Evolutionary conservation across 2,329 filamentous ascomycete genomes (phyloP).

Genomic region (Stenocarpella maydis): DNA sequence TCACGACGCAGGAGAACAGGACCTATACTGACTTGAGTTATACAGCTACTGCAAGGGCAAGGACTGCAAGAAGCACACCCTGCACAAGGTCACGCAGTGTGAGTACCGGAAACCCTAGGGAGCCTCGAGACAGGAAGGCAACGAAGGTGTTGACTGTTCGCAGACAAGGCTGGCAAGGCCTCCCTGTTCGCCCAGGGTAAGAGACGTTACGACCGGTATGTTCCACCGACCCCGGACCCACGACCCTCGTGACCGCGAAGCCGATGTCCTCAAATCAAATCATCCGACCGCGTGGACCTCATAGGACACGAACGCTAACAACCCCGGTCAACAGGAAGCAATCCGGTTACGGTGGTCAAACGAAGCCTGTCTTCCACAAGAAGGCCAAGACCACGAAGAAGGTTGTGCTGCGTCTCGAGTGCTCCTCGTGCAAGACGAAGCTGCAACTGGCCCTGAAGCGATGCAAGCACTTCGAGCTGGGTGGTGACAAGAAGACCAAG

Average conservation of each 20-base stretch:
- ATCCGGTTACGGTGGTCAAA: slow-evolving; percentile 99
- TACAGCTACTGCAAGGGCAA: slow-evolving; percentile 80
- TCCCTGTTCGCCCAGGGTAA: slow-evolving; percentile 78
- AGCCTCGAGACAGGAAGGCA: neutral
- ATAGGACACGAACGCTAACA: slow-evolving; percentile 8
- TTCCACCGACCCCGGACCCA: slow-evolving; percentile 14
- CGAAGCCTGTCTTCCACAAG: slow-evolving; percentile 99
- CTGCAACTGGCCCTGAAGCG: slow-evolving; percentile 97
- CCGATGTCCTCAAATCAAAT: neutral
- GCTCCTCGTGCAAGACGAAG: slow-evolving; percentile 98
- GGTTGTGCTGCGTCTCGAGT: slow-evolving; percentile 98
- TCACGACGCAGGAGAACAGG: neutral
- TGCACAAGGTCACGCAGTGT: slow-evolving; percentile 83
- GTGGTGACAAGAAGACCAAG: slow-evolving; percentile 99
- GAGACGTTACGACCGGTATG: slow-evolving; percentile 90
- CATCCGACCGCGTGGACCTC: neutral
- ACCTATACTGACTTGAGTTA: slow-evolving; percentile 27
- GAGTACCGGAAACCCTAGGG: neutral
- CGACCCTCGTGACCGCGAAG: neutral
- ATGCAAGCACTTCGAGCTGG: slow-evolving; percentile 99
- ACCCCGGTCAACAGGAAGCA: slow-evolving; percentile 33
- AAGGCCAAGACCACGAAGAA: slow-evolving; percentile 99
- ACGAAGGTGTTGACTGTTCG: slow-evolving; percentile 19
- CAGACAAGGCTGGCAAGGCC: slow-evolving; percentile 70
- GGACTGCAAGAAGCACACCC: slow-evolving; percentile 81